A percentile compares a stretch with the other conserved stretches of the same genome.
Conservation (phyloP, 2,329 filamentous ascomycete genomes). For the Beauveria scarabaeidicola region DNA sequence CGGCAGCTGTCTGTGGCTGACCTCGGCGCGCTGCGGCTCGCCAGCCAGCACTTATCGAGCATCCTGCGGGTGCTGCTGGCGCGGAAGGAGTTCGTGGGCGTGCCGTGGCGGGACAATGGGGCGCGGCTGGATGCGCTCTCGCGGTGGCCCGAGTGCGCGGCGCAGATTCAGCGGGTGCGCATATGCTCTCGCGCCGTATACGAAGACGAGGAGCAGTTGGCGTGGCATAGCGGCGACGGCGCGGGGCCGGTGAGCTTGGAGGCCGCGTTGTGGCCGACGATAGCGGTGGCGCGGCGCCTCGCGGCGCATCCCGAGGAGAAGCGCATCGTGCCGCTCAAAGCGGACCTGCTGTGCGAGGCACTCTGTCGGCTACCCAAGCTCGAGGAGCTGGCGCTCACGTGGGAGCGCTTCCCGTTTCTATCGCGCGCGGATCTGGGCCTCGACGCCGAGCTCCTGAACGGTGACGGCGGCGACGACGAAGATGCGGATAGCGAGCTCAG, state of each 20-base stretch:
- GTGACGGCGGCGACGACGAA: neutral
- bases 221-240: neutral
- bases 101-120: conserved; percentile 38
- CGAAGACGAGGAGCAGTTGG: conserved; percentile 4
- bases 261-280: neutral
- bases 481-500: neutral
- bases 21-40: conserved; percentile 33
- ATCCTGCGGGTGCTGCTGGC: conserved; percentile 36
- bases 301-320: neutral
- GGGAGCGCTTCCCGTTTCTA: neutral
- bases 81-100: conserved; percentile 30
- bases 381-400: conserved; percentile 2
- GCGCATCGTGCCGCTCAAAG: neutral
- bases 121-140: conserved; percentile 36
- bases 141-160: conserved; percentile 31
- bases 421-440: neutral
- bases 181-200: conserved; percentile 1
- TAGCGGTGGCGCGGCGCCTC: neutral
- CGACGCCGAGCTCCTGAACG: neutral
- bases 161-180: conserved; percentile 25
- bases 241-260: no score
- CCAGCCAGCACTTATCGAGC: conserved; percentile 29
- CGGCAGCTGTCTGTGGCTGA: conserved; percentile 30
- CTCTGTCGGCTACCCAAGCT: neutral
- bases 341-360: neutral